Base-by-base conservation (phyloP, 2,329 filamentous ascomycete genomes). In the Cercospora zeae-maydis region DNA sequence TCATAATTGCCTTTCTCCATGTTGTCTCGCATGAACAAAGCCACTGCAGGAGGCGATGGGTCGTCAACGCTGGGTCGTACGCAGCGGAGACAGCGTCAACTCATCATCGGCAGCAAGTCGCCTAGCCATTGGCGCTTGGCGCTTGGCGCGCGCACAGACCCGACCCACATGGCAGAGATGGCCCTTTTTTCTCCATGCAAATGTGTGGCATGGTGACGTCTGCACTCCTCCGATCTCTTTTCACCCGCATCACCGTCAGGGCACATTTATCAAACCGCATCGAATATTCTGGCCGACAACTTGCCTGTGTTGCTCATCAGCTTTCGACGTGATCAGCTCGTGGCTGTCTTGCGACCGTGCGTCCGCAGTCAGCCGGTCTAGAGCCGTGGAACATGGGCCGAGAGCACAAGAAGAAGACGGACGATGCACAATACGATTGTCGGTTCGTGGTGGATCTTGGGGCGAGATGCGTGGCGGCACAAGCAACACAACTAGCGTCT, bases 1-100 rank as follows among this genome's bases (percentile, higher is more conserved):
- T 71, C 65, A 69, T 75, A 78, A 24, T 71, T 65, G 16, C 62
- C 64, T 21, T 59, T n/a, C n/a, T n/a, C 57, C 67, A 66, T 69
- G 34, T 21, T 51, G 14, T 53, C 24, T 27, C 24, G 24, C 24
- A 27, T 27, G 3, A 27, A 27, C 24, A 6, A 27, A 27, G 24
- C 24, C 24, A 6, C 6, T 6, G 24, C 24, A 27, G 3, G 24
- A 49, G 3, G 21, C 27, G 42, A 49, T 24, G 42, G 24, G 24
- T 3, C 6, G 24, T 27, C 24, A 27, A 6, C 24, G 24, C 24
- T 3, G 24, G 3, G 24, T 27, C 6, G 24, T 27, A 3, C 24
- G 3, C 24, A 27, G 24, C 24, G 24, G 24, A 24, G 4, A 19
- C 42, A 49, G 42, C 42, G n/a, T 27, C 21, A 27, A 27, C 42